phyloP scores from a whole-genome alignment of 1,284 basidiomycete genomes.

The Bothia castanella region DNA sequence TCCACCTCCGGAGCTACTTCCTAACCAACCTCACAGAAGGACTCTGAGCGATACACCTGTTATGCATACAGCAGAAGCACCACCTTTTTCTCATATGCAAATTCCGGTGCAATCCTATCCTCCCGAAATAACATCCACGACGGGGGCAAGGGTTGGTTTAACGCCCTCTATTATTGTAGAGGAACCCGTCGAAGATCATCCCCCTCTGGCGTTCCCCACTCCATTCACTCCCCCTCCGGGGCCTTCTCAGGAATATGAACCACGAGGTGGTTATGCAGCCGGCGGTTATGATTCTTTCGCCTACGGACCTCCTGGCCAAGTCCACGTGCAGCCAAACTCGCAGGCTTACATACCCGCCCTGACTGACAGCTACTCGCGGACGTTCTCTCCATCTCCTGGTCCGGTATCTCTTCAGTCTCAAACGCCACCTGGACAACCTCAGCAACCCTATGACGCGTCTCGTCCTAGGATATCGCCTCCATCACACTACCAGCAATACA shows the following conservation, averaged over 20 bases:
- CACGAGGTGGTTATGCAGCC: neutral
- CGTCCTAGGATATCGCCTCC: conserved; percentile 1
- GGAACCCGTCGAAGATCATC: conserved; percentile 1
- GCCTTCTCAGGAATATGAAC: conserved; percentile 1
- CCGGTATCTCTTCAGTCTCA: conserved; percentile 14
- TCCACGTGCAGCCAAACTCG: conserved; percentile 9
- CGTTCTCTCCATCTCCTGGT: conserved; percentile 11
- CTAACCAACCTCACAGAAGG: conserved; percentile 13
- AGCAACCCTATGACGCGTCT: conserved; percentile 11
- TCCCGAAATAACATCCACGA: neutral
- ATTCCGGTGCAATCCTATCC: conserved; percentile 10
- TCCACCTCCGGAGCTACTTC: conserved; percentile 8
- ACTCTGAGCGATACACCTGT: conserved; percentile 14
- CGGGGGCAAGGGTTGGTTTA: neutral
- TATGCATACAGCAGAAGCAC: conserved; percentile 4
- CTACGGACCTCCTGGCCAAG: conserved; percentile 11
- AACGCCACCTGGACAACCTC: conserved; percentile 15
- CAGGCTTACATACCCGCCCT: conserved; percentile 13
- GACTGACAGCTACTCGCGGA: conserved; percentile 8
- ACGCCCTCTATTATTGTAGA: conserved; percentile 23
- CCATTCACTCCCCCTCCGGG: neutral
- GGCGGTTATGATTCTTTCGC: conserved; percentile 5
- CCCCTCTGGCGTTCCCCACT: conserved; percentile 8
- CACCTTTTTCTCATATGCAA: conserved; percentile 11
- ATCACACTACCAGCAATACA: conserved; percentile 13